Evolutionary conservation across 129 eudicot species (phyloP).

Genomic region (Lactuca saligna): DNA sequence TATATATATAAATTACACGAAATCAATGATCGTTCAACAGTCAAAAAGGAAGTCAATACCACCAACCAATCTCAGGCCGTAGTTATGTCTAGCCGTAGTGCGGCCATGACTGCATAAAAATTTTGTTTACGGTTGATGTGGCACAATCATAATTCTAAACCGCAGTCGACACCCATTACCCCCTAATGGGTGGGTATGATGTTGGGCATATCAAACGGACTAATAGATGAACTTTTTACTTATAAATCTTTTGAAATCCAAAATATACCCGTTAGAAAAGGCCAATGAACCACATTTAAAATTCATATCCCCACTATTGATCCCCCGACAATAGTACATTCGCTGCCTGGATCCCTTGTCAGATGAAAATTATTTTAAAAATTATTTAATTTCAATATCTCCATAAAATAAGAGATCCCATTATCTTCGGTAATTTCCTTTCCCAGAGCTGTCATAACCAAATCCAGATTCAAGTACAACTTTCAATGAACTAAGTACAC

Average conservation of each 20-base stretch:
- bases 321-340: slow-evolving; percentile 26
- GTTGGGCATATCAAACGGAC: too few relatives aligned
- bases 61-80: too few relatives aligned
- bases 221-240: too few relatives aligned
- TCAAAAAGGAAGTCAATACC: too few relatives aligned
- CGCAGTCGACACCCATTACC: too few relatives aligned
- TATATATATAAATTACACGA: too few relatives aligned
- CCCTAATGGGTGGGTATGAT: too few relatives aligned
- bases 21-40: too few relatives aligned
- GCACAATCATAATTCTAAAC: too few relatives aligned
- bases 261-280: slow-evolving; percentile 27
- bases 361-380: not conserved
- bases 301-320: slow-evolving; percentile 10
- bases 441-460: not conserved
- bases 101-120: too few relatives aligned
- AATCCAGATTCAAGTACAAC: slow-evolving; percentile 6
- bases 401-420: not conserved
- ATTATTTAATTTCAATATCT: not conserved
- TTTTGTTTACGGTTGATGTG: too few relatives aligned
- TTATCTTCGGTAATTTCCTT: slow-evolving; percentile 2
- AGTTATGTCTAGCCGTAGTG: too few relatives aligned
- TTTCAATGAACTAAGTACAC: slow-evolving; percentile 5
- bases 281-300: slow-evolving; percentile 19
- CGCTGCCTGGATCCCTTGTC: slow-evolving; percentile 23
- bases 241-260: slow-evolving; percentile 12